These are phyloP conservation scores for Hyparrhenia diplandra DNA, from an alignment of 176 grass and related monocot genomes.

Conservation along the genomic window DNA sequence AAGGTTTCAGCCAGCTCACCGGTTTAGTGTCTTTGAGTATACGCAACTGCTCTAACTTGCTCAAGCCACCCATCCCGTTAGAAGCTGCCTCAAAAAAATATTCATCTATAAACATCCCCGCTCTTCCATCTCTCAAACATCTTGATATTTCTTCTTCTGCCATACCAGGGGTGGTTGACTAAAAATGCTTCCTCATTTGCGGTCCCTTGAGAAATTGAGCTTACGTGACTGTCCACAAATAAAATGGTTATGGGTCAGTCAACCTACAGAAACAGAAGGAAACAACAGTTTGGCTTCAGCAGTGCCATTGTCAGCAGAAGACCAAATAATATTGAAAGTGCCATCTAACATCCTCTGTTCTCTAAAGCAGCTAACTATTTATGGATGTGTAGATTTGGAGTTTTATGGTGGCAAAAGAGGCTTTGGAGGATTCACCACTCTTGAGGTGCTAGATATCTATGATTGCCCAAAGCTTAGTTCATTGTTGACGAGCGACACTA, in stretches of 20 bases:
- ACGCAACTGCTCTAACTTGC: background rate
- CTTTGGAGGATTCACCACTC: background rate
- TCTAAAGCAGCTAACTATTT: background rate
- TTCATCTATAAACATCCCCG: background rate
- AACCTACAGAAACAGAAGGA: background rate
- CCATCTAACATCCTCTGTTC: background rate
- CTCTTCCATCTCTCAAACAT: background rate
- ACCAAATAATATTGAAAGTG: background rate
- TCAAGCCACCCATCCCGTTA: background rate
- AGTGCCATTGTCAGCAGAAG: background rate
- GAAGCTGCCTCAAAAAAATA: background rate
- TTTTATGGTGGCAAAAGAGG: background rate
- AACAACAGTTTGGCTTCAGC: background rate
- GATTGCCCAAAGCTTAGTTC: background rate
- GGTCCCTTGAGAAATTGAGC: background rate
- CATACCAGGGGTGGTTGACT: background rate
- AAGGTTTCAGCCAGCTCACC: background rate
- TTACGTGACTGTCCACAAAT: background rate
- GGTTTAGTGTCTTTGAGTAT: background rate
- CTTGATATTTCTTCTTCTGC: background rate
- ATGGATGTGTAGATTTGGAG: background rate
- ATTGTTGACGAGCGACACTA: background rate
- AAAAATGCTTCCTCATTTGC: background rate
- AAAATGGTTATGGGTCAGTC: background rate
- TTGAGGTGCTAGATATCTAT: background rate